A percentile compares a stretch with the other conserved stretches of the same genome.
phyloP scores from a whole-genome alignment of 2,329 filamentous ascomycete genomes.

The Ceratocystis papillata region DNA sequence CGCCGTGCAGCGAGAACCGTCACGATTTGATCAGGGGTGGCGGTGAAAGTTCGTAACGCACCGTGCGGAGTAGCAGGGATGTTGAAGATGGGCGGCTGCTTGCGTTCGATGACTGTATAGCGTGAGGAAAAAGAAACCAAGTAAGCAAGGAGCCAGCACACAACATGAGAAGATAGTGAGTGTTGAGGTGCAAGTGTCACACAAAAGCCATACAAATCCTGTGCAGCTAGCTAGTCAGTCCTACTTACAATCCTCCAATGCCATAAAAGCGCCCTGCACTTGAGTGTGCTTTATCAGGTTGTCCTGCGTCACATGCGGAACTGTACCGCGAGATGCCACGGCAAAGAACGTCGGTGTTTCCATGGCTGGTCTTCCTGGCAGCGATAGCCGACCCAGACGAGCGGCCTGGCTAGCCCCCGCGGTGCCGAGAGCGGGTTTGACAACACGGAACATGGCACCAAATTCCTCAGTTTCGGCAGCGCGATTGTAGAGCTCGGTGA shows the following conservation, averaged over 20 bases:
- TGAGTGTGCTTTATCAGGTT: slow-evolving; percentile 55
- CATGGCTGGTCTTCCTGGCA: slow-evolving; percentile 53
- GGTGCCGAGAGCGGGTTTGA: slow-evolving; percentile 35
- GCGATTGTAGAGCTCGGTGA: neutral
- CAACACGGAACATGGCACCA: slow-evolving; percentile 35
- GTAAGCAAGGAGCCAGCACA: slow-evolving; percentile 3
- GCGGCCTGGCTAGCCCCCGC: slow-evolving; percentile 35
- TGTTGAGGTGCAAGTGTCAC: neutral
- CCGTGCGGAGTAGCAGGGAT: slow-evolving; percentile 36
- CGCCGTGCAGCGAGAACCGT: slow-evolving; percentile 69
- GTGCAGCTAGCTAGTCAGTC: slow-evolving; percentile 19
- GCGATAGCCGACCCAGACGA: slow-evolving; percentile 55
- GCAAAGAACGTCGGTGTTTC: slow-evolving; percentile 75
- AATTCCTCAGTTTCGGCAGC: neutral
- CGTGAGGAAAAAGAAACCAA: neutral
- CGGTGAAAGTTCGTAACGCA: slow-evolving; percentile 65
- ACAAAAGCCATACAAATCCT: neutral
- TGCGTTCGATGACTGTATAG: slow-evolving; percentile 44
- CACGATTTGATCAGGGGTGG: slow-evolving; percentile 52
- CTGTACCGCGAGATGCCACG: slow-evolving; percentile 67
- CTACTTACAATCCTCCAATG: slow-evolving; percentile 79
- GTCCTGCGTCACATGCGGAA: slow-evolving; percentile 86
- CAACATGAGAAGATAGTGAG: neutral
- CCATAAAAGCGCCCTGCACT: slow-evolving; percentile 63
- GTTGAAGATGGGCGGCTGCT: slow-evolving; percentile 41